Evolutionary conservation across 1,284 basidiomycete species (phyloP), one percentile per base, ranked within the genome.

Genomic region (Gymnopus androsaceus): DNA sequence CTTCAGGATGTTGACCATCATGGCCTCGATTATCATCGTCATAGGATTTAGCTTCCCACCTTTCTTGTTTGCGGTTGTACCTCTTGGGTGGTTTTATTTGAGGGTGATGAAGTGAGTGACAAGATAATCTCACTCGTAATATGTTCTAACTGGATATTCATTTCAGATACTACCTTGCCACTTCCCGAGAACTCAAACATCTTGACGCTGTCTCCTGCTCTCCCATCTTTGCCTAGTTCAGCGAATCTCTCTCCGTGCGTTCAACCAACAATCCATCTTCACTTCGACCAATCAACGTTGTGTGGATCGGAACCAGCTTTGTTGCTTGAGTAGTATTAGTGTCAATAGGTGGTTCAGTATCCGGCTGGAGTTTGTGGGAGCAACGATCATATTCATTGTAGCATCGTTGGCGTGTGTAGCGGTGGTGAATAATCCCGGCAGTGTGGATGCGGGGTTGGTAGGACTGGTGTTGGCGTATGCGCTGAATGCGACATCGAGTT

Each of bases 391-490:
- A 64, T 76, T 95, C 54, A 75, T 86, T 9, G 85, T 90, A 0
- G 88, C 90, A 0, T 62, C 80, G 3, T 73, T 94, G 49, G 84
- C 93, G 0, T 80, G 97, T 51, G 67, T 78, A 19, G 85, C 89
- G 0, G 77, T 95, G 15, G 75, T 86, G n/a, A n/a, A n/a, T n/a
- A n/a, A n/a, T n/a, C 21, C 86, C 84, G 4, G 87, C 81, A 7
- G 83, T 17, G 85, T 97, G 36, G 91, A 97, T 69, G 91, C 94
- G 1, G 95, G 94, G 0, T 75, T 96, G 25, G 91, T 97, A 36
- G 95, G 95, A n/a, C 78, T 98, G 59, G 88, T 96, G 51, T 78
- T 97, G 65, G 89, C 87, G 1, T 95, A 95, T 71, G 90, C 92
- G 2, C 75, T 97, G 69, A 90, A 83, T 60, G 88, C 89, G 8